Percentiles rank a stretch among this genome's conserved stretches.
Evolutionary conservation across 164 flowering plant genomes (phyloP).

Genomic region (Dillenia suffruticosa): DNA sequence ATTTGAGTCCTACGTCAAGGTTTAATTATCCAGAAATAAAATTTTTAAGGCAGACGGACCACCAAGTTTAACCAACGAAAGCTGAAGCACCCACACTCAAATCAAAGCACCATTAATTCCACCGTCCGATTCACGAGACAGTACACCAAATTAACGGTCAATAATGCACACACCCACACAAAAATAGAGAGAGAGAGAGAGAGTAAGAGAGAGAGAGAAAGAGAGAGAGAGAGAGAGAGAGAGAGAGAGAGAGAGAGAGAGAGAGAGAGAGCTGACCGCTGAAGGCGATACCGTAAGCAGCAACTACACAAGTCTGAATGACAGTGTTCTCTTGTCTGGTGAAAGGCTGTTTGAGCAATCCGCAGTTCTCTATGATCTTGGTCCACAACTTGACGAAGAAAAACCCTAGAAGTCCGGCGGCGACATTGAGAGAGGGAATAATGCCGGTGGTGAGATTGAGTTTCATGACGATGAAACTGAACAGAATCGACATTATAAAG

Average conservation of each 20-base stretch:
- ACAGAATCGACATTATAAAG: slow-evolving; percentile 9
- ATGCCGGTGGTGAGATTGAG: slow-evolving; percentile 21
- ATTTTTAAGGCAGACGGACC: too few relatives aligned
- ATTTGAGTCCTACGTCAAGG: too few relatives aligned
- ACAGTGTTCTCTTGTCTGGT: slow-evolving; percentile 24
- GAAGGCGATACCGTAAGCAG: slow-evolving; percentile 21
- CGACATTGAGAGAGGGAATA: slow-evolving; percentile 16
- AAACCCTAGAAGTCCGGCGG: slow-evolving; percentile 19
- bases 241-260: not conserved
- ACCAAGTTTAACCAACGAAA: too few relatives aligned
- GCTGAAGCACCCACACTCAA: too few relatives aligned
- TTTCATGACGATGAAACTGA: slow-evolving; percentile 19
- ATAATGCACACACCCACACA: too few relatives aligned
- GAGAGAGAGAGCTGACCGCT: slow-evolving; percentile 9
- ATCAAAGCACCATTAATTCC: too few relatives aligned
- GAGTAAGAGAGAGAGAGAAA: not conserved
- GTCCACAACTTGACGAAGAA: slow-evolving; percentile 16
- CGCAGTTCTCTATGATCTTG: slow-evolving; percentile 7
- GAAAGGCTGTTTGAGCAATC: slow-evolving; percentile 16
- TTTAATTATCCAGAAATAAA: too few relatives aligned
- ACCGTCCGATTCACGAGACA: too few relatives aligned
- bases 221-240: not conserved
- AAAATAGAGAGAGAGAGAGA: not conserved
- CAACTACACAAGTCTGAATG: slow-evolving; percentile 23
- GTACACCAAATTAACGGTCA: too few relatives aligned